Evolutionary conservation across 192 early-diverging fungal genomes (phyloP).

Genomic region (Mortierella alpina): DNA sequence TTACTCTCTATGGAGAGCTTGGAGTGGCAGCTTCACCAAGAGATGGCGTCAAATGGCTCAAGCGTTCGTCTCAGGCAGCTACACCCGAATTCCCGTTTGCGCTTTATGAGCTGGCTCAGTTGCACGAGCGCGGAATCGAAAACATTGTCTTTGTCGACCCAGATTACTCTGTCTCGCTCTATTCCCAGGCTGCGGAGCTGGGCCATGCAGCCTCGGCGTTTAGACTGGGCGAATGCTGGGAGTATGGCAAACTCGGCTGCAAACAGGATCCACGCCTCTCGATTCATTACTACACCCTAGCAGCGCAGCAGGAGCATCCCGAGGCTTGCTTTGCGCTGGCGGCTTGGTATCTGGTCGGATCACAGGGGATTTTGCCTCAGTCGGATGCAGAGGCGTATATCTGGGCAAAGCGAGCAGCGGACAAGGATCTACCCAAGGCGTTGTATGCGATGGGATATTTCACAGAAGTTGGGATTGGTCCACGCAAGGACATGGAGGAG

Average conservation of each 20-base stretch:
- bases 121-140: constrained; percentile 68
- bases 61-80: constrained; percentile 69
- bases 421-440: constrained; percentile 69
- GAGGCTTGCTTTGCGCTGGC: constrained; percentile 74
- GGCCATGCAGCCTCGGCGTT: constrained; percentile 75
- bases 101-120: constrained; percentile 64
- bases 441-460: constrained; percentile 76
- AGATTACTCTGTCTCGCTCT: constrained; percentile 70
- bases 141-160: constrained; percentile 71
- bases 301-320: constrained; percentile 71
- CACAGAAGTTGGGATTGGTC: constrained; percentile 73
- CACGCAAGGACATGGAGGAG: constrained; percentile 64
- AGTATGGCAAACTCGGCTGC: constrained; percentile 70
- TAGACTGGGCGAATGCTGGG: constrained; percentile 71
- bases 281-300: constrained; percentile 71
- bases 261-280: constrained; percentile 64
- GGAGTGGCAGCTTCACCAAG: constrained; percentile 62
- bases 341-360: constrained; percentile 75
- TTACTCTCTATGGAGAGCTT: constrained; percentile 68
- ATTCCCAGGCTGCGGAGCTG: constrained; percentile 71
- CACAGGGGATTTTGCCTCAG: constrained; percentile 65
- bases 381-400: constrained; percentile 73
- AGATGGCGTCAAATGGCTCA: constrained; percentile 72
- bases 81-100: constrained; percentile 69
- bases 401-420: constrained; percentile 71